phyloP scores from a whole-genome alignment of 1,284 basidiomycete species.

The Coriolopsis trogii region DNA sequence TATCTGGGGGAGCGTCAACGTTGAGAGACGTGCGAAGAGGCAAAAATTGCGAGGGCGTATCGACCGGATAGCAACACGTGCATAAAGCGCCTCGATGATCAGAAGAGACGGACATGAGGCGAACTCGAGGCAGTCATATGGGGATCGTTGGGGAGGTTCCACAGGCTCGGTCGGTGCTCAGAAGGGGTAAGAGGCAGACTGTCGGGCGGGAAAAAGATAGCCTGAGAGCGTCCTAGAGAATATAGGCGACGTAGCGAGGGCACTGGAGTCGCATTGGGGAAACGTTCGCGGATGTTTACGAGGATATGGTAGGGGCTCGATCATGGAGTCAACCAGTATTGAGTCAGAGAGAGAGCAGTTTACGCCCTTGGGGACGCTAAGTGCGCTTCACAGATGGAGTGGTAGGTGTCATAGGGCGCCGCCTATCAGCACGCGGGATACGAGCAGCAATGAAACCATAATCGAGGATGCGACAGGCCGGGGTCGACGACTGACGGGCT shows the following conservation, averaged over 20 bases:
- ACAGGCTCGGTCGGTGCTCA: too few relatives aligned
- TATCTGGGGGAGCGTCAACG: too few relatives aligned
- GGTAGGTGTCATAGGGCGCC: too few relatives aligned
- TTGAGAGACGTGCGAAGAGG: background rate
- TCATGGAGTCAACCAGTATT: too few relatives aligned
- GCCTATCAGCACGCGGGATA: slow-evolving; percentile 7
- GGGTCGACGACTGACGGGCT: background rate
- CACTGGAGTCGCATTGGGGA: background rate
- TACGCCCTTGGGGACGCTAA: too few relatives aligned
- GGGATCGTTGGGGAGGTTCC: too few relatives aligned
- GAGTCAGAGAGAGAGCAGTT: too few relatives aligned
- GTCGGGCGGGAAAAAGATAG: background rate
- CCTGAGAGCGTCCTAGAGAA: too few relatives aligned
- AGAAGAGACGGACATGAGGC: slow-evolving; percentile 17
- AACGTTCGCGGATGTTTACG: slow-evolving; percentile 9
- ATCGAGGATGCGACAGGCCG: background rate
- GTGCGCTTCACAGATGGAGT: too few relatives aligned
- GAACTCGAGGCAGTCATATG: slow-evolving; percentile 18
- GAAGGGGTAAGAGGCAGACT: slow-evolving; percentile 11
- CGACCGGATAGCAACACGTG: slow-evolving; percentile 13
- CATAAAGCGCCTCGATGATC: slow-evolving; percentile 14
- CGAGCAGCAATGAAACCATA: slow-evolving; percentile 1
- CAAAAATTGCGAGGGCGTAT: background rate
- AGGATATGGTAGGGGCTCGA: background rate
- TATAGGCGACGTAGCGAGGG: too few relatives aligned